Evolutionary conservation across 75 land plant genomes (phyloP).

Genomic region (Pinus albicaulis): DNA sequence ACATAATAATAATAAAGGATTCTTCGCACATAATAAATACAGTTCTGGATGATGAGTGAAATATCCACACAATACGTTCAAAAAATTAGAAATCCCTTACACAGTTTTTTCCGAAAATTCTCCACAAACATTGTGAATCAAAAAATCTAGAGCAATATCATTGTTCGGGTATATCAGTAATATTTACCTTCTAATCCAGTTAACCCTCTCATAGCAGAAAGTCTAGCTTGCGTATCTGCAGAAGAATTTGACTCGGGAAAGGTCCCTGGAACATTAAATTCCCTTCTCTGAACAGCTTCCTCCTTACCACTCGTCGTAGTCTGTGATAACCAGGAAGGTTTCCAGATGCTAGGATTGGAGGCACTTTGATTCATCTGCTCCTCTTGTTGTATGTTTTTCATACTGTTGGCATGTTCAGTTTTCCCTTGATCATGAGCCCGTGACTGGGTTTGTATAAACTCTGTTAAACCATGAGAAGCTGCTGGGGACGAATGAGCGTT

Average conservation of each 20-base stretch:
- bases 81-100: too few species aligned
- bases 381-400: neutral
- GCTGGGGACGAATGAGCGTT: neutral
- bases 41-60: too few species aligned
- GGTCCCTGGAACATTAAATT: neutral
- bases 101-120: too few species aligned
- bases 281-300: neutral
- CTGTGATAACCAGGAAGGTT: constrained; percentile 3
- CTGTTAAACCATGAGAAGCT: neutral
- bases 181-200: neutral
- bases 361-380: too few species aligned
- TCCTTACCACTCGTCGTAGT: neutral
- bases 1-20: too few species aligned
- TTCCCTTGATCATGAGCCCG: neutral
- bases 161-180: neutral
- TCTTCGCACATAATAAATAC: too few species aligned
- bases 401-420: neutral
- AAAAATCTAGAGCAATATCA: too few species aligned
- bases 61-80: too few species aligned
- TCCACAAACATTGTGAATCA: too few species aligned
- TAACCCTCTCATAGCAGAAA: neutral
- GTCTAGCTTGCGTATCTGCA: neutral
- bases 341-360: neutral
- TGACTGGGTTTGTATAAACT: neutral
- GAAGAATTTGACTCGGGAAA: neutral